Percentiles rank a stretch among this genome's conserved stretches.
phyloP scores from a whole-genome alignment of 805 yeast genomes.

The Candida arabinofermentans region DNA sequence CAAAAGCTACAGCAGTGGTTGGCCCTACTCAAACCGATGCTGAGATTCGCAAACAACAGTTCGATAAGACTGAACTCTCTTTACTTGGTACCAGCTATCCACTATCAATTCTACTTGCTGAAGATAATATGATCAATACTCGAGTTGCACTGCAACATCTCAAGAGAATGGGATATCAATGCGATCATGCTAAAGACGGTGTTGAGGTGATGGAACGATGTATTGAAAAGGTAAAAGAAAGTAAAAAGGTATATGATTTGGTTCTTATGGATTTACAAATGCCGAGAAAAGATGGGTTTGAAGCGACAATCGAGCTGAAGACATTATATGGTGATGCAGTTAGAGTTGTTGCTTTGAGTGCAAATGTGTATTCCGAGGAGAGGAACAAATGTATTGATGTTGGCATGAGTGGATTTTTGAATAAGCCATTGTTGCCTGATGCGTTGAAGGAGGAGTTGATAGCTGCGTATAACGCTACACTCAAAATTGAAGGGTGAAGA shows the following conservation, averaged over 20 bases:
- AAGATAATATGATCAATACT: constrained; percentile 49
- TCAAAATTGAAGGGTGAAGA: no score
- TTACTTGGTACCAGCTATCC: constrained; percentile 37
- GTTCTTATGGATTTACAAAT: constrained; percentile 50
- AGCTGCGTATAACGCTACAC: constrained; percentile 3
- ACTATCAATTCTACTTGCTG: constrained; percentile 47
- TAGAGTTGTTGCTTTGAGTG: constrained; percentile 44
- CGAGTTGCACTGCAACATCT: constrained; percentile 47
- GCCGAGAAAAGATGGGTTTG: constrained; percentile 45
- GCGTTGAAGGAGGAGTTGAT: constrained; percentile 37
- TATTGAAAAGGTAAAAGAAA: constrained; percentile 18
- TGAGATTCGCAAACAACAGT: not conserved
- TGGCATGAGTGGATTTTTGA: constrained; percentile 51
- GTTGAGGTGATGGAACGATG: constrained; percentile 39
- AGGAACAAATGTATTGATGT: constrained; percentile 40
- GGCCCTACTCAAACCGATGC: not conserved
- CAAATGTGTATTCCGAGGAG: constrained; percentile 53
- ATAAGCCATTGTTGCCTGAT: constrained; percentile 50
- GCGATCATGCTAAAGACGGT: constrained; percentile 51
- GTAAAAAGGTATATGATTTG: constrained; percentile 40
- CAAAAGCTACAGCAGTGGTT: not conserved
- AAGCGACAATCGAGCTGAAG: constrained; percentile 39
- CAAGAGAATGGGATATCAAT: constrained; percentile 45
- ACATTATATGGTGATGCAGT: constrained; percentile 27
- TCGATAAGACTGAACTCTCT: not conserved